These are phyloP conservation scores for Podaxis pistillaris DNA, from an alignment of 768 basidiomycete genomes.

Conservation along the genomic window DNA sequence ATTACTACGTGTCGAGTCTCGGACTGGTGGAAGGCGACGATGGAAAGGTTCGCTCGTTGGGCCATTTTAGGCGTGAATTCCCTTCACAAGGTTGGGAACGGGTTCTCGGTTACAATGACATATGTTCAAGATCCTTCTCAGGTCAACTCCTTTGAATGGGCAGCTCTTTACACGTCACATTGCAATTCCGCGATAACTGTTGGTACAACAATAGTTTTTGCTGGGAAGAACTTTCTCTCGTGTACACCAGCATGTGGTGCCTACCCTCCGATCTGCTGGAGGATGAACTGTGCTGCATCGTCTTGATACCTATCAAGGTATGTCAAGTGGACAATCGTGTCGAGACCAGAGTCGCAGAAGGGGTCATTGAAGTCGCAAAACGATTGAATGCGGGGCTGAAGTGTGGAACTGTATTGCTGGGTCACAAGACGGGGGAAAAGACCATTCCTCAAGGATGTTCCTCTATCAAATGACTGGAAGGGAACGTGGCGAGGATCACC, in stretches of 20 bases:
- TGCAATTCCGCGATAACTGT: neutral
- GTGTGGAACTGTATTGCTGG: constrained; percentile 24
- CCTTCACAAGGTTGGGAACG: neutral
- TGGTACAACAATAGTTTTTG: neutral
- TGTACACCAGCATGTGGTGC: neutral
- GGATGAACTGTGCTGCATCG: constrained; percentile 25
- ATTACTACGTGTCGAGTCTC: neutral
- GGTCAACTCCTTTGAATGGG: neutral
- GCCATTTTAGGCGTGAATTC: too few species aligned
- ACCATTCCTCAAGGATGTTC: constrained; percentile 19
- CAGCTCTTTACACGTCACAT: neutral
- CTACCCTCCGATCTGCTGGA: constrained; percentile 26
- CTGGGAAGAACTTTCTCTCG: constrained; percentile 1
- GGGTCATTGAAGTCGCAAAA: constrained; percentile 29
- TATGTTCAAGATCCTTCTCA: neutral
- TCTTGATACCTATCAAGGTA: constrained; percentile 27
- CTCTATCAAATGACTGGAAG: constrained; percentile 25
- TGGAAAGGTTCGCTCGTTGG: neutral
- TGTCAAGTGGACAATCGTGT: constrained; percentile 21
- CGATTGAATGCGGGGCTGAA: constrained; percentile 22
- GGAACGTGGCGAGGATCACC: constrained; percentile 28
- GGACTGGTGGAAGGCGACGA: neutral
- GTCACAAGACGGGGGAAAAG: constrained; percentile 21
- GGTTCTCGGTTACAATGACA: neutral
- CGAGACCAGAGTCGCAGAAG: constrained; percentile 27